Evolutionary conservation across 2,329 filamentous ascomycete genomes (phyloP).

Genomic region (Hypoxylon sp.): DNA sequence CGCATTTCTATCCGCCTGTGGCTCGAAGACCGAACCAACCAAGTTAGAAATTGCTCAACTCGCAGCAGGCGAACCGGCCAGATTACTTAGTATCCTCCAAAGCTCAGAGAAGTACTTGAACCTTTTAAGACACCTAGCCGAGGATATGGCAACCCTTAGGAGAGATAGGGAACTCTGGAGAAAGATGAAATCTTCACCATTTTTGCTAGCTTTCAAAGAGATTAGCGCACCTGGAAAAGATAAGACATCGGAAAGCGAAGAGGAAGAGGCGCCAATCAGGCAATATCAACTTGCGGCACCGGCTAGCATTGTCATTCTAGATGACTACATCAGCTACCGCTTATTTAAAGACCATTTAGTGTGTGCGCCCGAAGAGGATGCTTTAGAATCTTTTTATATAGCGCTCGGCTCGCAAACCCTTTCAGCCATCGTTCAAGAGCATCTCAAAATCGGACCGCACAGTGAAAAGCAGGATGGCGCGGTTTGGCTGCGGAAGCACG

Average conservation of each 20-base stretch:
- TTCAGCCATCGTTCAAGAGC: constrained; percentile 82
- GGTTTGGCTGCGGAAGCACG: constrained; percentile 79
- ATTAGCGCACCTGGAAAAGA: constrained; percentile 64
- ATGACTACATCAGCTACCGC: constrained; percentile 90
- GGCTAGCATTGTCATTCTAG: constrained; percentile 80
- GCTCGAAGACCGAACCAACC: constrained; percentile 91
- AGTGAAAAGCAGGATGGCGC: constrained; percentile 78
- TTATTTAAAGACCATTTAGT: constrained; percentile 89
- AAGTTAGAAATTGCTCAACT: constrained; percentile 87
- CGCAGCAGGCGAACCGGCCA: constrained; percentile 85
- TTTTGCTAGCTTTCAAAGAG: constrained; percentile 88
- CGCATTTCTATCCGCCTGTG: constrained; percentile 87
- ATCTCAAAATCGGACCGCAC: constrained; percentile 78
- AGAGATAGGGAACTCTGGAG: constrained; percentile 83
- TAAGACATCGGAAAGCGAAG: constrained; percentile 67
- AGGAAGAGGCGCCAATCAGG: constrained; percentile 76
- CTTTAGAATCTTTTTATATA: constrained; percentile 86
- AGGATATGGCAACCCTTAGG: constrained; percentile 77
- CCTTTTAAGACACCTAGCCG: constrained; percentile 84
- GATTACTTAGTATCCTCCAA: constrained; percentile 84
- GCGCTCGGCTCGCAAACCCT: constrained; percentile 83
- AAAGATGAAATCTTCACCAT: constrained; percentile 80
- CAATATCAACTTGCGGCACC: constrained; percentile 85
- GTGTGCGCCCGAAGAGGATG: constrained; percentile 91
- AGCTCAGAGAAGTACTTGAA: constrained; percentile 88